These are phyloP conservation scores for Tilletiaria anomala DNA, from an alignment of 1,284 basidiomycete genomes.

Conservation along the genomic window DNA sequence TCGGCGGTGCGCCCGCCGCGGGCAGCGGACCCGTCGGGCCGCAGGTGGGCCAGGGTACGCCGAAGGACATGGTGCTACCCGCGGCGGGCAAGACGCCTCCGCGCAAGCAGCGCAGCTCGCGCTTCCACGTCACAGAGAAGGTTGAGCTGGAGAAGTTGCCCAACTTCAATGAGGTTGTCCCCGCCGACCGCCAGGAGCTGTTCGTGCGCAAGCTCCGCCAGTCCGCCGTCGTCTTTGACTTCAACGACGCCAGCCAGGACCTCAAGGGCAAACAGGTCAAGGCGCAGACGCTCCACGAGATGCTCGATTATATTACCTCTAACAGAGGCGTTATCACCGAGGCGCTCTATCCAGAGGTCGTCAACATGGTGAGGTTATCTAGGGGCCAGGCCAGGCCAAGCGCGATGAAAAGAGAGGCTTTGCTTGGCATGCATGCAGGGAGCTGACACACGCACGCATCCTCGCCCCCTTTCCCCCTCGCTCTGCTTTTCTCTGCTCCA, in stretches of 20 bases:
- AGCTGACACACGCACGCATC: conserved; percentile 2
- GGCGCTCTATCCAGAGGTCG: conserved; percentile 94
- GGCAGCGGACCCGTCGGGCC: conserved; percentile 19
- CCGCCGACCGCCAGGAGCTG: conserved; percentile 71
- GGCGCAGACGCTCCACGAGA: conserved; percentile 90
- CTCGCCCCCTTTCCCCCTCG: not conserved
- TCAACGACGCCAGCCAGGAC: conserved; percentile 92
- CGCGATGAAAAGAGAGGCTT: not conserved
- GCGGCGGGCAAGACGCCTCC: conserved; percentile 34
- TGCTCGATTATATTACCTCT: conserved; percentile 97
- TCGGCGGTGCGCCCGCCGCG: conserved; percentile 23
- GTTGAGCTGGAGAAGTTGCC: conserved; percentile 91
- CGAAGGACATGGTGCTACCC: conserved; percentile 35
- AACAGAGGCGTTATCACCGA: conserved; percentile 94
- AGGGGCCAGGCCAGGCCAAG: conserved; percentile 15
- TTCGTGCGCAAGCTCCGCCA: conserved; percentile 92
- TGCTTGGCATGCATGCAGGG: not conserved
- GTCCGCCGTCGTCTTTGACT: conserved; percentile 93
- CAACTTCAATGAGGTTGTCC: conserved; percentile 80
- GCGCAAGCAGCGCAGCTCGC: conserved; percentile 41
- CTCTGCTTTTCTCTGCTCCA: not conserved
- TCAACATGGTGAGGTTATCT: conserved; percentile 90
- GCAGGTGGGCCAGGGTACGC: conserved; percentile 17
- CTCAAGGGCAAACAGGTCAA: conserved; percentile 97
- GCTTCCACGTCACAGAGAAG: conserved; percentile 88